Conservation (phyloP, 2,329 filamentous ascomycete species). For the Sclerotinia subarctica region DNA sequence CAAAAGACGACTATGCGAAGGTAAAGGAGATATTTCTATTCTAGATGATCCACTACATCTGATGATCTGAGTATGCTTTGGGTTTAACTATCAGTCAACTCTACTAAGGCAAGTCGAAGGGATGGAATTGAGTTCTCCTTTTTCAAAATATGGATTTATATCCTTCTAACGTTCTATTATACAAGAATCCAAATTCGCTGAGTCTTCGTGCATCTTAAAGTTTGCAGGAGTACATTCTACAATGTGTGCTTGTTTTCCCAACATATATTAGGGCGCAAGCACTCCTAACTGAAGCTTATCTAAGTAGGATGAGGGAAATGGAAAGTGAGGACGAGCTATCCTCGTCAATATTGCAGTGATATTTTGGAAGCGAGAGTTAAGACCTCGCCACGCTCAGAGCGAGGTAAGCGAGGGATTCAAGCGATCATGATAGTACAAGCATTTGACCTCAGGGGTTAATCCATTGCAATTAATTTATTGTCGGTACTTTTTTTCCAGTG, state of each 20-base stretch:
- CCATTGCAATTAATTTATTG: slow-evolving; percentile 39
- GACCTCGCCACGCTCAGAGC: neutral
- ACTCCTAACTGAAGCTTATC: neutral
- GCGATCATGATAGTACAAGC: neutral
- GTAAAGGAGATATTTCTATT: neutral
- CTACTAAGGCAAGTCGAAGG: neutral
- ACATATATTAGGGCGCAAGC: neutral
- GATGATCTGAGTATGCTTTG: too few relatives aligned
- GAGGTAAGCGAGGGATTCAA: neutral
- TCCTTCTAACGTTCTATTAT: neutral
- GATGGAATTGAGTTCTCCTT: neutral
- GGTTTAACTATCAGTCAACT: neutral
- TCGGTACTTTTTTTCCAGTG: slow-evolving; percentile 50
- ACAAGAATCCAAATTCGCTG: neutral
- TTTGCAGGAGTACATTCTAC: neutral
- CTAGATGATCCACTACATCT: neutral
- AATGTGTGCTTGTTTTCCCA: neutral
- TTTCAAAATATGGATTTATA: neutral
- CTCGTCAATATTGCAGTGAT: neutral
- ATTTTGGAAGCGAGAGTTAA: slow-evolving; percentile 1
- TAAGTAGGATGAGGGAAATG: neutral
- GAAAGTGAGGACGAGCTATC: neutral
- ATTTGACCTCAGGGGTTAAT: slow-evolving; percentile 1
- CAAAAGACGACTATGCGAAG: neutral
- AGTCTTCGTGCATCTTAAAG: neutral